phyloP scores from a whole-genome alignment of 768 basidiomycete genomes.

The Trametes cinnabarina region DNA sequence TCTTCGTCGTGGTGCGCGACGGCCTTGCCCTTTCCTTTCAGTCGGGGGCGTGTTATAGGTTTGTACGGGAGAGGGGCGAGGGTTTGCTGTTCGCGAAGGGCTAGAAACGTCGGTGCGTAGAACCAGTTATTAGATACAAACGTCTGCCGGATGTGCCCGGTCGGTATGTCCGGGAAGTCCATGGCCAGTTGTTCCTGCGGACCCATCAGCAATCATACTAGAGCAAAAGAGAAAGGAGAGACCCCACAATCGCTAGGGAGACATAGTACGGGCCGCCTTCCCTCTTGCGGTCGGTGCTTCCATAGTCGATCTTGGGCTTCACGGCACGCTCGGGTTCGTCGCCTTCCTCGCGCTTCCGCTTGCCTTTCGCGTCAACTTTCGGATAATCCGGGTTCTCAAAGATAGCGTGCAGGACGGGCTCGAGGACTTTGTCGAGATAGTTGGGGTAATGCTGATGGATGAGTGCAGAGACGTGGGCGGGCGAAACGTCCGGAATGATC shows the following conservation, averaged over 20 bases:
- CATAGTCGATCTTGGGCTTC: constrained; percentile 55
- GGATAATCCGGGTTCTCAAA: constrained; percentile 66
- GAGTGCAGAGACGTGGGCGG: constrained; percentile 49
- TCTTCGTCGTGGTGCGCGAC: constrained; percentile 38
- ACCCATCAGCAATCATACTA: no score
- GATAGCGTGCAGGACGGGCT: constrained; percentile 55
- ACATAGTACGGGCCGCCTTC: constrained; percentile 46
- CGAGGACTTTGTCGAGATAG: constrained; percentile 41
- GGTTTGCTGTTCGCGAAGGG: constrained; percentile 42
- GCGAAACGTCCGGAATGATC: constrained; percentile 68
- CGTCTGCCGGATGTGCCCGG: constrained; percentile 47
- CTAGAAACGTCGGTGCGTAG: constrained; percentile 67
- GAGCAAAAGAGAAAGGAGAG: no score
- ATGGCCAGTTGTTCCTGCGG: constrained; percentile 53
- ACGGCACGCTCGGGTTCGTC: constrained; percentile 23
- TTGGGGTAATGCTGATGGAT: constrained; percentile 42
- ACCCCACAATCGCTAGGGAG: constrained; percentile 51
- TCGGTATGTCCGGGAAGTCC: constrained; percentile 60
- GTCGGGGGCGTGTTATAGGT: constrained; percentile 32
- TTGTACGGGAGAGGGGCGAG: constrained; percentile 35
- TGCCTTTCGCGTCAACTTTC: constrained; percentile 41
- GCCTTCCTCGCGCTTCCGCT: constrained; percentile 42
- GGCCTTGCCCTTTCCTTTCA: constrained; percentile 40
- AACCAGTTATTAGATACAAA: constrained; percentile 41
- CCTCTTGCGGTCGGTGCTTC: constrained; percentile 42